Evolutionary conservation across 2,329 filamentous ascomycete genomes (phyloP).

Genomic region (Alternaria sp.): DNA sequence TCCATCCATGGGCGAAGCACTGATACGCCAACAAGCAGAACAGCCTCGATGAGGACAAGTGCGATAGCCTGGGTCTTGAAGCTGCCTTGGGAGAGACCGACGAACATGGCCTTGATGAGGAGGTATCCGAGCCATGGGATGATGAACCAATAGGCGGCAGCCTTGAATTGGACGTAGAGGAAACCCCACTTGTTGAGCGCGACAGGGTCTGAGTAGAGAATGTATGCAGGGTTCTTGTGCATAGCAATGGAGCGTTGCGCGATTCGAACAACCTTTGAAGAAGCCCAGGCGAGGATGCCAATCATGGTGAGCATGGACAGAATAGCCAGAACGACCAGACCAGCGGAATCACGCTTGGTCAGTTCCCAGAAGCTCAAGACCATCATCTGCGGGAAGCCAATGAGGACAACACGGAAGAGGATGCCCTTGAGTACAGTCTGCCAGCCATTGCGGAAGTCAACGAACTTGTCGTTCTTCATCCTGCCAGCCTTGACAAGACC

Average conservation of each 20-base stretch:
- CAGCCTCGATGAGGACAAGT: slow-evolving; percentile 83
- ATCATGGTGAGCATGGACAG: slow-evolving; percentile 88
- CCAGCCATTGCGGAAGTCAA: slow-evolving; percentile 95
- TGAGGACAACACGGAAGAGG: slow-evolving; percentile 86
- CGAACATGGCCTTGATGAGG: slow-evolving; percentile 88
- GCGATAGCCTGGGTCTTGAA: slow-evolving; percentile 81
- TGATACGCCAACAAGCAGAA: slow-evolving; percentile 77
- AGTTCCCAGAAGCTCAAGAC: slow-evolving; percentile 95
- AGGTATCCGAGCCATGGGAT: slow-evolving; percentile 80
- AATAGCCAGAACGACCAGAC: slow-evolving; percentile 84
- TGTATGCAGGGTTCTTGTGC: slow-evolving; percentile 97
- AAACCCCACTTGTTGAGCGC: slow-evolving; percentile 98
- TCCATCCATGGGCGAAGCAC: slow-evolving; percentile 97
- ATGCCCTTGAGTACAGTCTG: slow-evolving; percentile 92
- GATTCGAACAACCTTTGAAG: slow-evolving; percentile 87
- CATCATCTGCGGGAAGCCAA: slow-evolving; percentile 90
- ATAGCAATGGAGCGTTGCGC: slow-evolving; percentile 87
- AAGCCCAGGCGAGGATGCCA: slow-evolving; percentile 82
- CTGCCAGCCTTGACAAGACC: slow-evolving; percentile 75
- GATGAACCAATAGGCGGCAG: slow-evolving; percentile 95
- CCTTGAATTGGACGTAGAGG: slow-evolving; percentile 95
- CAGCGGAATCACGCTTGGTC: slow-evolving; percentile 83
- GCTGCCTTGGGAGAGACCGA: slow-evolving; percentile 78
- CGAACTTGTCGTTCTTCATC: slow-evolving; percentile 86
- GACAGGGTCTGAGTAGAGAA: slow-evolving; percentile 94